Evolutionary conservation across 805 yeast genomes (phyloP), one percentile per base, ranked within the genome.

Genomic region (Yamadazyma olivae): DNA sequence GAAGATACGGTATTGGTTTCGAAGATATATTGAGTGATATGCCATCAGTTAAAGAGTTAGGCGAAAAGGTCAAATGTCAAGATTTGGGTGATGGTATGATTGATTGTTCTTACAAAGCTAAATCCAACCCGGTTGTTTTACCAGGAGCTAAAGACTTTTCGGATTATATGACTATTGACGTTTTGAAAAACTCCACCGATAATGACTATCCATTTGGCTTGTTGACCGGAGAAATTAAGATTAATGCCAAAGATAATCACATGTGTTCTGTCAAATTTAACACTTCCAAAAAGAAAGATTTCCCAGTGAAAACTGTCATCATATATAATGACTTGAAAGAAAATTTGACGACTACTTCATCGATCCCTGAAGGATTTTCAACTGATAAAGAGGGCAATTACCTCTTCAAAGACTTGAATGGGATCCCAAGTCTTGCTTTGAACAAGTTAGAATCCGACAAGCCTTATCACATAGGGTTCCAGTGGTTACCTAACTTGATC

Each of bases 401-500:
- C 32, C 48, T 70, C 14, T 79, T 57, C 60, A 82, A 79, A 55
- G 63, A 72, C 40, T 54, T 71, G 41, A 61, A 64, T 18, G 95
- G 95, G 12, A 82, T 87, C 35, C 78, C 80, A 43, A 71, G 71
- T 40, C 49, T 84, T 4, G 77, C 75, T 35, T 51, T 88, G 39
- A 84, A 83, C 56, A 85, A 82, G 51, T 58, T 82, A 18, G 68
- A 72, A 46, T 81, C 87, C 80, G 64, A 72, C 4, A 67, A 68
- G 33, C 49, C 65, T 1, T 82, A 76, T 50, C 84, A 74, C 44
- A 41, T 87, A 29, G 84, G 81, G 2, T 47, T 87, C 33, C 84
- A 84, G 51, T 87, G 95, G 95, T 64, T 83, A 22, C 95, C 95
- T 4, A 71, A 70, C 35, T 61, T 72, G 10, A 68, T 69, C 19